Conservation (phyloP, 1,284 basidiomycete genomes). For the Ganoderma multipileum region DNA sequence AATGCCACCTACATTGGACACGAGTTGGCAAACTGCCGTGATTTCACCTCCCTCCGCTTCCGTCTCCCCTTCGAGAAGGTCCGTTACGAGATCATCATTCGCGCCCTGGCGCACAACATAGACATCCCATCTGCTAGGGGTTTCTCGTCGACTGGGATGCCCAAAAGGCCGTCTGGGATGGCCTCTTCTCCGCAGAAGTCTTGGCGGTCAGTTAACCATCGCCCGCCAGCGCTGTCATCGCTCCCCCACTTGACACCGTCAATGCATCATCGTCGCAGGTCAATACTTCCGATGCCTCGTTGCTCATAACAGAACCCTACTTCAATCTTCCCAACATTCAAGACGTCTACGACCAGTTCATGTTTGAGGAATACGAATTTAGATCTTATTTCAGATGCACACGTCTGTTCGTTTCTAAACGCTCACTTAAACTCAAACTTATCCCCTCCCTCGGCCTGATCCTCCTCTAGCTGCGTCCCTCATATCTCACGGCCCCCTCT, state of each 20-base stretch:
- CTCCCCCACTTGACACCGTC: not conserved
- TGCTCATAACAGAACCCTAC: constrained; percentile 92
- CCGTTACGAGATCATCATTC: constrained; percentile 32
- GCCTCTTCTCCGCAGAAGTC: constrained; percentile 74
- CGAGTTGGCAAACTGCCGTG: constrained; percentile 77
- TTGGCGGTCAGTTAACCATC: constrained; percentile 61
- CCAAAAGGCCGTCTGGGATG: constrained; percentile 91
- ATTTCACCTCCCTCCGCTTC: constrained; percentile 82
- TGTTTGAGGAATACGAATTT: constrained; percentile 97
- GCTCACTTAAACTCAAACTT: constrained; percentile 30
- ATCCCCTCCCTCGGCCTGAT: constrained; percentile 14
- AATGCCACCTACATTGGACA: constrained; percentile 83
- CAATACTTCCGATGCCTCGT: constrained; percentile 71
- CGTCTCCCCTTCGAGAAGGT: constrained; percentile 89
- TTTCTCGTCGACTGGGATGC: constrained; percentile 93
- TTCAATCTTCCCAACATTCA: constrained; percentile 93
- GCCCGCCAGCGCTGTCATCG: not conserved
- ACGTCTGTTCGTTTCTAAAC: constrained; percentile 57
- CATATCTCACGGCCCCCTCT: constrained; percentile 75
- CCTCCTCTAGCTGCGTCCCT: constrained; percentile 72
- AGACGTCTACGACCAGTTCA: constrained; percentile 91
- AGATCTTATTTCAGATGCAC: constrained; percentile 81
- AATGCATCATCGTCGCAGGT: constrained; percentile 52
- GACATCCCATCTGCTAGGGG: constrained; percentile 58
- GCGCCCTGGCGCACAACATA: constrained; percentile 7